phyloP scores from a whole-genome alignment of 257 asterid species.

The Ilex aquifolium region DNA sequence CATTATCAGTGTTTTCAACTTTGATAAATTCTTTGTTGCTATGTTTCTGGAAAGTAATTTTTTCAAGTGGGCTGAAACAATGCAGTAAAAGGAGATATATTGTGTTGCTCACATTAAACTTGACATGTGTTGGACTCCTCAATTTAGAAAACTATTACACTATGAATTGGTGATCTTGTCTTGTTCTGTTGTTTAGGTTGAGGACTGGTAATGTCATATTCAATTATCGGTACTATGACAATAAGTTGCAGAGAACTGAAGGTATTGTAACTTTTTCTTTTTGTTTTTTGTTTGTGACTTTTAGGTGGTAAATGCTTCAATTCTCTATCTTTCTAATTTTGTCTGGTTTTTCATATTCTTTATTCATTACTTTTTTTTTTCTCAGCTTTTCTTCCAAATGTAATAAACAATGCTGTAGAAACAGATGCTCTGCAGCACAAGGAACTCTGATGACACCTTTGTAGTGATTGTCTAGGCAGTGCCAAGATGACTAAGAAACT shows the following conservation, averaged over 20 bases:
- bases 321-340: too few species aligned
- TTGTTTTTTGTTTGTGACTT: background rate
- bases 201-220: constrained; percentile 94
- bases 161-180: constrained; percentile 2
- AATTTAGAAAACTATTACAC: too few species aligned
- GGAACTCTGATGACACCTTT: too few species aligned
- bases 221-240: constrained; percentile 85
- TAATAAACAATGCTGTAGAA: background rate
- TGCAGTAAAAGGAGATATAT: too few species aligned
- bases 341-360: background rate
- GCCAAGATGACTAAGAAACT: too few species aligned
- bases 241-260: constrained; percentile 90
- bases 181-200: constrained; percentile 54
- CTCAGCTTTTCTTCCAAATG: background rate
- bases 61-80: too few species aligned
- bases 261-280: constrained; percentile 43
- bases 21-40: too few species aligned
- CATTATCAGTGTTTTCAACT: too few species aligned
- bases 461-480: too few species aligned
- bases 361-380: background rate
- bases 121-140: too few species aligned
- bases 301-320: background rate
- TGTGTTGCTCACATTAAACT: too few species aligned
- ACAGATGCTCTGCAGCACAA: background rate
- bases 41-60: too few species aligned